Conservation (phyloP, 345 rosid genomes). For the Excoecaria cochinchinensis region DNA sequence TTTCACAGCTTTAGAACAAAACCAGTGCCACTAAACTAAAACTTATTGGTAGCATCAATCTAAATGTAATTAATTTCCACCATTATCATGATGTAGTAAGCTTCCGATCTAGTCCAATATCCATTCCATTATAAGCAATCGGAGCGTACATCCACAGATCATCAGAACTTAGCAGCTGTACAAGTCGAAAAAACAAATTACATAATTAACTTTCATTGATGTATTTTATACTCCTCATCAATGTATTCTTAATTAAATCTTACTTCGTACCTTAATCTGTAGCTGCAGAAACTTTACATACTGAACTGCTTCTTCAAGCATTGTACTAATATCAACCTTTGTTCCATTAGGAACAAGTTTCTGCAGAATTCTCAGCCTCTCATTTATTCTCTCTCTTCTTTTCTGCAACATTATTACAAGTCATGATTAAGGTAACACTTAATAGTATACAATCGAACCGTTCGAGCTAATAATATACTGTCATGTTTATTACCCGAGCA, state of each 20-base stretch:
- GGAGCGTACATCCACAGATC: conserved; percentile 95
- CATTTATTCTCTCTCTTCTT: conserved; percentile 87
- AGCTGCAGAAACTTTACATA: conserved; percentile 86
- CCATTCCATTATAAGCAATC: conserved; percentile 80
- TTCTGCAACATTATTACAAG: conserved; percentile 41
- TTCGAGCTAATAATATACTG: neutral
- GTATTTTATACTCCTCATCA: neutral
- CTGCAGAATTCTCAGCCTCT: conserved; percentile 72
- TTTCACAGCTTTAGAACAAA: no score
- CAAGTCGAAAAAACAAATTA: neutral
- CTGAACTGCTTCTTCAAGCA: conserved; percentile 93
- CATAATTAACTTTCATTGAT: neutral
- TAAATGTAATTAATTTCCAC: neutral
- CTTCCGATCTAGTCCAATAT: conserved; percentile 58
- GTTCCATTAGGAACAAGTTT: conserved; percentile 89
- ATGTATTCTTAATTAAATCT: neutral
- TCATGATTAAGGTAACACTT: no score
- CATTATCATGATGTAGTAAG: conserved; percentile 28
- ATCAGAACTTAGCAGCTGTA: conserved; percentile 81
- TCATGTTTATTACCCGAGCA: conserved; percentile 55
- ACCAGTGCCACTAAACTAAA: no score
- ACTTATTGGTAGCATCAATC: no score
- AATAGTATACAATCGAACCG: no score
- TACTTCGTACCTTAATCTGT: conserved; percentile 60
- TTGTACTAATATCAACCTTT: conserved; percentile 93